Evolutionary conservation across 345 rosid species (phyloP).

Genomic region (Rhizophora mangle): DNA sequence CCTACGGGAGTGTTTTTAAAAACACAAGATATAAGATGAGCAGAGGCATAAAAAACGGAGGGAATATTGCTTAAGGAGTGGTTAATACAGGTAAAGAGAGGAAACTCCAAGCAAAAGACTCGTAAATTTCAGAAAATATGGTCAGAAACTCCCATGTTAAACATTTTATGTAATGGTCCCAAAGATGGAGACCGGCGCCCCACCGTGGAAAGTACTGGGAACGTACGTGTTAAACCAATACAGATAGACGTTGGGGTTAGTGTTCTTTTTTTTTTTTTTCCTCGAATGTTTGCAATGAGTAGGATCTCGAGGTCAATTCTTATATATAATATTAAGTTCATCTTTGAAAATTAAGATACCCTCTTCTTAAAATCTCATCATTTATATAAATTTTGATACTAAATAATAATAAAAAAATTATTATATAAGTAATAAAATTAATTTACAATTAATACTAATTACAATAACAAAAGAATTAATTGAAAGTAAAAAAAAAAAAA

Average conservation of each 20-base stretch:
- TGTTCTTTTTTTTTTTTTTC: too few relatives aligned
- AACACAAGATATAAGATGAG: too few relatives aligned
- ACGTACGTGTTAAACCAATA: conserved; percentile 4
- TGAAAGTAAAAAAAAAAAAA: too few relatives aligned
- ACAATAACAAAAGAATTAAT: too few relatives aligned
- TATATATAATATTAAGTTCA: background rate
- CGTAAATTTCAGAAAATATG: background rate
- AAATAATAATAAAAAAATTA: too few relatives aligned
- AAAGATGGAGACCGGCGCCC: conserved; percentile 16
- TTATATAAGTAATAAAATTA: too few relatives aligned
- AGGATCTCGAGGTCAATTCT: background rate
- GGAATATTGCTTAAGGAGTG: background rate
- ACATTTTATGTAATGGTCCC: conserved; percentile 19
- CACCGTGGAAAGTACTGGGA: conserved; percentile 12
- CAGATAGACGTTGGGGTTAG: background rate
- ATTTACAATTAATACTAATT: too few relatives aligned
- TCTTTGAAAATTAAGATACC: too few relatives aligned
- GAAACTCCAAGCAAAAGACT: background rate
- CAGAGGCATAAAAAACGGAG: background rate
- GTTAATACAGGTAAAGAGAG: background rate
- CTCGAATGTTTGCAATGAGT: too few relatives aligned
- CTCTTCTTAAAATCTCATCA: too few relatives aligned
- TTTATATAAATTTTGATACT: too few relatives aligned
- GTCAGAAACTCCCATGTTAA: conserved; percentile 12
- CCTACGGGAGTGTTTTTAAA: too few relatives aligned